Evolutionary conservation across 1,284 basidiomycete species (phyloP), one percentile per base, ranked within the genome.

Genomic region (Boletus semigastroideus): DNA sequence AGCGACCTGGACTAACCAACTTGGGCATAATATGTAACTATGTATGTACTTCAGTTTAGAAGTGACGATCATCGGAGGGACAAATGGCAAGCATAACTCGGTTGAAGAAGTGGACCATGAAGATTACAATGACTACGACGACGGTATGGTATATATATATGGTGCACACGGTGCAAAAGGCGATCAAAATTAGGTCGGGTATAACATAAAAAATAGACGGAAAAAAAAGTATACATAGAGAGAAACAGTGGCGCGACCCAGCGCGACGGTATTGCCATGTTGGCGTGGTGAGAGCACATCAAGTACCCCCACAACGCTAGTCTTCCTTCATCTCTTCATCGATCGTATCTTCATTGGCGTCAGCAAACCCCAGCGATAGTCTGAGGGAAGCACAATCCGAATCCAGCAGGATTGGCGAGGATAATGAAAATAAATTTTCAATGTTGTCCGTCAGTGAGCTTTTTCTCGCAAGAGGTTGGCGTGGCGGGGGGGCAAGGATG

Each of bases 291-390:
- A 22, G 47, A 54, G 51, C 17, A 34, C 52, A 45, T 65, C 50
- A 8, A 67, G 54, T 51, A 43, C 46, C 27, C 22, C 17, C n/a
- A 14, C 22, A n/a, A 19, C 31, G 46, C 48, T 42, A 70, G 44
- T 50, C 55, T 46, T 68, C 67, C 31, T 53, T 53, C 63, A 62
- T 67, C 17, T 31, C 55, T 38, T 66, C 67, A 34, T 59, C 53
- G 1, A 56, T 44, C 2, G 41, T 22, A 19, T 42, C 41, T 16
- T 50, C 58, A 19, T 49, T 47, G 31, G 57, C 48, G 13, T 43
- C 30, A 42, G 54, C 46, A 27, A 49, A 19, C 46, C 48, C 42
- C 4, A 51, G 48, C 10, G 59, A 39, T 37, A 55, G 37, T 20
- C 46, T 49, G 25, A 56, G 40, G 11, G 63, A 39, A 28, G 48